These are phyloP conservation scores for Jatropha multifida DNA, from an alignment of 441 rosid species.

Conservation along the genomic window DNA sequence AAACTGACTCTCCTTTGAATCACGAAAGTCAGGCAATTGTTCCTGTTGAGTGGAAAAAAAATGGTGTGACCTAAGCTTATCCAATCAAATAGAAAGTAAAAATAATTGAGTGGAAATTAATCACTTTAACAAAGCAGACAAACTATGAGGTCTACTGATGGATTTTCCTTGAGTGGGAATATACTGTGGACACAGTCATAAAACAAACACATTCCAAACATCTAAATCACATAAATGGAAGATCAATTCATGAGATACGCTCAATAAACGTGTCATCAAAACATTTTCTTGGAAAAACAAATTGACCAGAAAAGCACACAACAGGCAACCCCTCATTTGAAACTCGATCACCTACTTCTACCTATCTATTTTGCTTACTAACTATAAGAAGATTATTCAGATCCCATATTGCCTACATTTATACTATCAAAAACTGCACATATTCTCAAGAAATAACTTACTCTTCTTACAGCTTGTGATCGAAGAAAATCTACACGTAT, in stretches of 20 bases:
- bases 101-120: neutral
- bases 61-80: slow-evolving; percentile 9
- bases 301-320: neutral
- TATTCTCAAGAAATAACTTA: slow-evolving; percentile 41
- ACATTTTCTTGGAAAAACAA: neutral
- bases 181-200: neutral
- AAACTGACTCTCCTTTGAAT: slow-evolving; percentile 50
- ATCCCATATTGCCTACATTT: neutral
- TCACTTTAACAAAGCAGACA: neutral
- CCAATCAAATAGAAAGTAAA: neutral
- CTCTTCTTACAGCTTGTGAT: slow-evolving; percentile 66
- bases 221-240: neutral
- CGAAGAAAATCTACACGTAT: slow-evolving; percentile 92
- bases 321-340: neutral
- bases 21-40: slow-evolving; percentile 46
- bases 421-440: neutral
- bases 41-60: slow-evolving; percentile 50
- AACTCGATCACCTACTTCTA: neutral
- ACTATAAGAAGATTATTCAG: no score
- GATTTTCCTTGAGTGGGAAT: neutral
- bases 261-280: neutral
- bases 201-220: neutral
- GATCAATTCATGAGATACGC: neutral
- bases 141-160: neutral
- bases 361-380: neutral